Evolutionary conservation across 1,284 basidiomycete species (phyloP).

Genomic region (Puccinia novopanici): DNA sequence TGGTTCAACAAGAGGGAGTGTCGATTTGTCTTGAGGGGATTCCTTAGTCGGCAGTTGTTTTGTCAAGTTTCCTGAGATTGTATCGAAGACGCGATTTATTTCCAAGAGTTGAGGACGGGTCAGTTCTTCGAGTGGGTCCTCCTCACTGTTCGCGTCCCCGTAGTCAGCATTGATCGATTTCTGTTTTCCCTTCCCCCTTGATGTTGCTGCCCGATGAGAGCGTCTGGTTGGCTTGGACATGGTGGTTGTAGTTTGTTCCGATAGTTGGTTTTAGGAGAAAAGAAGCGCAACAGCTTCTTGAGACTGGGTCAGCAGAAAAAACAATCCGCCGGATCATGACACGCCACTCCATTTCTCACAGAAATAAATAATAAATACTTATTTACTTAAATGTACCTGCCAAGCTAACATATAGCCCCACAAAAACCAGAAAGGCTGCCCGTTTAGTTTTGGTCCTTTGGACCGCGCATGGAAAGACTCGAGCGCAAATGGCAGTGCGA

Average conservation of each 20-base stretch:
- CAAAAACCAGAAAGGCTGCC: too few species aligned
- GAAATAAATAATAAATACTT: too few species aligned
- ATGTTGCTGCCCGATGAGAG: background rate
- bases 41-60: background rate
- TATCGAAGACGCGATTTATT: conserved; percentile 38
- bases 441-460: too few species aligned
- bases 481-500: too few species aligned
- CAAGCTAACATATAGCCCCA: too few species aligned
- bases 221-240: conserved; percentile 9
- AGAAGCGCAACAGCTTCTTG: too few species aligned
- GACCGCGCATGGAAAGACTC: too few species aligned
- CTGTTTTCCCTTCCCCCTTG: conserved; percentile 5
- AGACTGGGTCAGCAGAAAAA: too few species aligned
- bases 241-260: background rate
- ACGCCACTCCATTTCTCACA: too few species aligned
- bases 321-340: too few species aligned
- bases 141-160: conserved; percentile 10
- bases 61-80: conserved; percentile 19
- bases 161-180: conserved; percentile 10
- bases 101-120: conserved; percentile 44
- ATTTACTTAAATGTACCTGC: too few species aligned
- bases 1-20: background rate
- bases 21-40: background rate
- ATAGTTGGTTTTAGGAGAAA: background rate
- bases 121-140: conserved; percentile 42